phyloP scores from a whole-genome alignment of 768 basidiomycete genomes.

The Rhizopogon sp. region DNA sequence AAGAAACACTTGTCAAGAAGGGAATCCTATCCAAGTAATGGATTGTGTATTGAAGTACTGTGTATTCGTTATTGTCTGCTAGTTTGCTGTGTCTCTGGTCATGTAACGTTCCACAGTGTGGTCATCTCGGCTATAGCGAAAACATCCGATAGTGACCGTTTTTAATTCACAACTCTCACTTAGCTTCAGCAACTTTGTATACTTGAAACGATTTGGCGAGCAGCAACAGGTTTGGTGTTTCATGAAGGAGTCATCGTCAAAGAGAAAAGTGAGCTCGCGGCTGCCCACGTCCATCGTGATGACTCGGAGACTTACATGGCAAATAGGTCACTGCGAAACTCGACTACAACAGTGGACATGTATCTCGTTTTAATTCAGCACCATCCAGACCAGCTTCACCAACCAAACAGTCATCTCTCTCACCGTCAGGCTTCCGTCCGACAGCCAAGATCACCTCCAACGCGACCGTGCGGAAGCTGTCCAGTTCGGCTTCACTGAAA shows the following conservation, averaged over 20 bases:
- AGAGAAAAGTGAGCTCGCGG: slow-evolving; percentile 40
- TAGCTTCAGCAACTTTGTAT: neutral
- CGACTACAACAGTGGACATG: slow-evolving; percentile 32
- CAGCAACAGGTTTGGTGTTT: slow-evolving; percentile 1
- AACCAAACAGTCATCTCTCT: slow-evolving; percentile 29
- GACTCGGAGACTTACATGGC: neutral
- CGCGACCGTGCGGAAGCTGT: slow-evolving; percentile 32
- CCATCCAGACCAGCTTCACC: slow-evolving; percentile 48
- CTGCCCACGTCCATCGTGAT: neutral
- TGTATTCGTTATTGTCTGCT: neutral
- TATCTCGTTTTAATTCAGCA: slow-evolving; percentile 20
- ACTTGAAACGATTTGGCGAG: neutral
- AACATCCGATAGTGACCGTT: neutral
- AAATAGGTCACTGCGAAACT: slow-evolving; percentile 51
- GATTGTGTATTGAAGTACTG: neutral
- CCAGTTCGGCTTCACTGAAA: slow-evolving; percentile 17
- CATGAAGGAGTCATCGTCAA: slow-evolving; percentile 34
- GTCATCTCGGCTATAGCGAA: neutral
- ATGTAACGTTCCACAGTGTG: no score
- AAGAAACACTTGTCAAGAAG: slow-evolving; percentile 46
- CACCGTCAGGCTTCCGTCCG: slow-evolving; percentile 33
- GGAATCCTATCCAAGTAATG: slow-evolving; percentile 29
- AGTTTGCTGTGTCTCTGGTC: no score
- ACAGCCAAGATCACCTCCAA: slow-evolving; percentile 61
- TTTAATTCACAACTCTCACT: neutral